A percentile compares a stretch with the other conserved stretches of the same genome.
Conservation (phyloP, 2,329 filamentous ascomycete genomes). For the Pseudogymnoascus destructans region DNA sequence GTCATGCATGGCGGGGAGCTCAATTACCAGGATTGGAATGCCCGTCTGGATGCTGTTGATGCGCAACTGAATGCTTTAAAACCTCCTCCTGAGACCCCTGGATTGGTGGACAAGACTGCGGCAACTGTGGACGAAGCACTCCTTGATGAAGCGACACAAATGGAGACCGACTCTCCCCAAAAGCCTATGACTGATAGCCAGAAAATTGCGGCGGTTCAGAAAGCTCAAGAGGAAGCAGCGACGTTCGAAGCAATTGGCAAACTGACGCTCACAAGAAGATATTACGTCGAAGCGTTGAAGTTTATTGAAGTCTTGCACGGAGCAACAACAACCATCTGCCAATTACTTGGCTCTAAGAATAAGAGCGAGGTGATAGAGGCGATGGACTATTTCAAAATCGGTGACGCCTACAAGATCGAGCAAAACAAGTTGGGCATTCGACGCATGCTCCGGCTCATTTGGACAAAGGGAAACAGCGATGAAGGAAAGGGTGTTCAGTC, state of each 20-base stretch:
- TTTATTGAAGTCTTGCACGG: slow-evolving; percentile 88
- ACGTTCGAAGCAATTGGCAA: slow-evolving; percentile 81
- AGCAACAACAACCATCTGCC: slow-evolving; percentile 67
- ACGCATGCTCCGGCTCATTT: slow-evolving; percentile 91
- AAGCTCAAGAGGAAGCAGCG: slow-evolving; percentile 74
- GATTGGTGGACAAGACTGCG: slow-evolving; percentile 53
- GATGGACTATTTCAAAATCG: slow-evolving; percentile 94
- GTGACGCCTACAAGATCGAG: slow-evolving; percentile 92
- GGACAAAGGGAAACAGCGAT: slow-evolving; percentile 98
- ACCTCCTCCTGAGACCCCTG: slow-evolving; percentile 61
- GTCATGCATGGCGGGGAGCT: slow-evolving; percentile 83
- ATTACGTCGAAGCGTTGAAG: slow-evolving; percentile 83
- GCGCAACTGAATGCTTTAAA: slow-evolving; percentile 68
- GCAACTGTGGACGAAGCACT: slow-evolving; percentile 62
- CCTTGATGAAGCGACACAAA: slow-evolving; percentile 76
- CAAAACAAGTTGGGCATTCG: slow-evolving; percentile 86
- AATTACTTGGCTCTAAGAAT: slow-evolving; percentile 85
- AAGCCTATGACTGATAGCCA: slow-evolving; percentile 73
- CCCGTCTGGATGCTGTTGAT: slow-evolving; percentile 69
- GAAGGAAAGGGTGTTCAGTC: slow-evolving; percentile 97
- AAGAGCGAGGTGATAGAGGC: slow-evolving; percentile 98
- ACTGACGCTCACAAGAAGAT: slow-evolving; percentile 74
- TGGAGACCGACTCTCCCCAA: slow-evolving; percentile 51
- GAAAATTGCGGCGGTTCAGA: slow-evolving; percentile 58
- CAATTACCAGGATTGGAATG: slow-evolving; percentile 72